Evolutionary conservation across 176 grass and related monocot genomes (phyloP).

Genomic region (Stipa capillata): DNA sequence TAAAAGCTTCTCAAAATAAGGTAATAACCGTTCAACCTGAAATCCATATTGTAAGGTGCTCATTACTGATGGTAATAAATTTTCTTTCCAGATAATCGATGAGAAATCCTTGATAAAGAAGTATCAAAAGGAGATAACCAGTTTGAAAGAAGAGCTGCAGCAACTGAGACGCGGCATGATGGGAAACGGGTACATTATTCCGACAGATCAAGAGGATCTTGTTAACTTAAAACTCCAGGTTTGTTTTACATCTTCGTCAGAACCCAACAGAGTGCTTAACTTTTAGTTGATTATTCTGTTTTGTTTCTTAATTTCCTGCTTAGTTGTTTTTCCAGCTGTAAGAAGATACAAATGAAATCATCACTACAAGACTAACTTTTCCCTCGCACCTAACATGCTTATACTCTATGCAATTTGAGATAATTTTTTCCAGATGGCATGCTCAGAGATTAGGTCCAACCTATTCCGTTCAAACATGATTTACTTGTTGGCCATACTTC

Average conservation of each 20-base stretch:
- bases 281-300: constrained; percentile 17
- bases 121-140: constrained; percentile 93
- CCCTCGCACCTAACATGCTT: neutral
- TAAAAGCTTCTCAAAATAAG: constrained; percentile 99
- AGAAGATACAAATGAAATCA: neutral
- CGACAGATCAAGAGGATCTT: constrained; percentile 84
- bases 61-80: neutral
- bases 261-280: neutral
- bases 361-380: neutral
- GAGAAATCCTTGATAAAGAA: constrained; percentile 99
- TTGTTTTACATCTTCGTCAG: constrained; percentile 26
- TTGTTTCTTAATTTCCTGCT: neutral
- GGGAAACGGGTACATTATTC: constrained; percentile 50
- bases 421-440: neutral
- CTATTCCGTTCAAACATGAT: neutral
- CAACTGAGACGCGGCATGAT: constrained; percentile 87
- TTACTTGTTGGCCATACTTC: neutral
- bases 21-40: constrained; percentile 20
- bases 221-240: constrained; percentile 97
- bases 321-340: neutral
- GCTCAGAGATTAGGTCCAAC: neutral
- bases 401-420: neutral
- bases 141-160: constrained; percentile 93
- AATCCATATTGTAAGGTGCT: constrained; percentile 4
- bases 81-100: constrained; percentile 84